These are phyloP conservation scores for Nymphaea thermarum DNA, from an alignment of 164 flowering plant genomes.

Conservation along the genomic window DNA sequence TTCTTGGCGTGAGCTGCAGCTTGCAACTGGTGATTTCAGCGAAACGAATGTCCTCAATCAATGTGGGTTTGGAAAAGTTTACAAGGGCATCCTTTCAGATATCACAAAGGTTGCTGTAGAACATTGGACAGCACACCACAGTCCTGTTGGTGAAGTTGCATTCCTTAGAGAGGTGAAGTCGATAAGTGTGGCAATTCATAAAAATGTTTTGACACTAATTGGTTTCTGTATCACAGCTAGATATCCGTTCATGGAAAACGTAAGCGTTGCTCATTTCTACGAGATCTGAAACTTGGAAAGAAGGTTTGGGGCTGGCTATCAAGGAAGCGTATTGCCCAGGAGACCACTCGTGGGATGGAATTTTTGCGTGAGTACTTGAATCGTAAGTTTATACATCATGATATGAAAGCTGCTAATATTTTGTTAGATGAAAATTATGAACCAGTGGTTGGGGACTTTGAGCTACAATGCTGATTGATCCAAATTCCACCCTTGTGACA, in stretches of 20 bases:
- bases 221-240: constrained; percentile 39
- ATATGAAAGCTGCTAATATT: constrained; percentile 55
- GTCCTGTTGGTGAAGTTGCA: constrained; percentile 45
- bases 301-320: constrained; percentile 42
- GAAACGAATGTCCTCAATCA: constrained; percentile 39
- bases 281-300: constrained; percentile 30
- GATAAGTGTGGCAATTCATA: constrained; percentile 45
- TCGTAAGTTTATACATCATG: constrained; percentile 50
- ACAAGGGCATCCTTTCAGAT: constrained; percentile 29
- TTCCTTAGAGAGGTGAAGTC: constrained; percentile 43
- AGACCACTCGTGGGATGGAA: constrained; percentile 42
- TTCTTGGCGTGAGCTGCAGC: constrained; percentile 39
- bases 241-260: constrained; percentile 47
- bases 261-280: constrained; percentile 40
- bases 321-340: constrained; percentile 41
- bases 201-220: constrained; percentile 37
- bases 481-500: constrained; percentile 38
- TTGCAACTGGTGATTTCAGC: constrained; percentile 54
- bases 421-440: constrained; percentile 44
- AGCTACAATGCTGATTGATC: constrained; percentile 36
- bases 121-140: constrained; percentile 37
- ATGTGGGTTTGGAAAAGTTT: constrained; percentile 58
- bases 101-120: constrained; percentile 42
- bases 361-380: constrained; percentile 53
- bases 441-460: constrained; percentile 57